phyloP scores from a whole-genome alignment of 1,284 basidiomycete species.

The Cutaneotrichosporon mucoides region DNA sequence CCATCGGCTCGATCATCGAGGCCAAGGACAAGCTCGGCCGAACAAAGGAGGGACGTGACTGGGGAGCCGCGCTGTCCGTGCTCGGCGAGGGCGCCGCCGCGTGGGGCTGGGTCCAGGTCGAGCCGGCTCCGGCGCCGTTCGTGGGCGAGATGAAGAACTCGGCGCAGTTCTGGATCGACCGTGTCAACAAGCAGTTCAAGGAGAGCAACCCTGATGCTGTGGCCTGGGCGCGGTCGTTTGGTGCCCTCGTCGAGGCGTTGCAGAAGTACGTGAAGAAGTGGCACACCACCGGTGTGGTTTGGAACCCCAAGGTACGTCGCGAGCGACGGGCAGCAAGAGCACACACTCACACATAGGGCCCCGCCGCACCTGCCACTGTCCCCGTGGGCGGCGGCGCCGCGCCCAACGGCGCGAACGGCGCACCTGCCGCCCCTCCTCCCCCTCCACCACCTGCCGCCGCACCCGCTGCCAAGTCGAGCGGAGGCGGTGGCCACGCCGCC shows the following conservation, averaged over 20 bases:
- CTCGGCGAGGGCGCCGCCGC: conserved; percentile 77
- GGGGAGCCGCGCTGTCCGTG: conserved; percentile 74
- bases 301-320: conserved; percentile 74
- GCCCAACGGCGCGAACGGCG: background rate
- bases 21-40: conserved; percentile 73
- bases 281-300: conserved; percentile 80
- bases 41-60: conserved; percentile 66
- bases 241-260: conserved; percentile 69
- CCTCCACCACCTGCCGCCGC: conserved; percentile 56
- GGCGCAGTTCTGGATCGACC: conserved; percentile 83
- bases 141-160: conserved; percentile 84
- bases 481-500: conserved; percentile 65
- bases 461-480: conserved; percentile 53
- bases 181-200: conserved; percentile 88
- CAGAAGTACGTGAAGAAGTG: conserved; percentile 80
- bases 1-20: conserved; percentile 70
- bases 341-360: conserved; percentile 6
- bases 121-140: conserved; percentile 63
- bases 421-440: conserved; percentile 15
- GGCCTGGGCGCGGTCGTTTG: conserved; percentile 79
- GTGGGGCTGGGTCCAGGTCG: conserved; percentile 89
- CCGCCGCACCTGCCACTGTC: conserved; percentile 11
- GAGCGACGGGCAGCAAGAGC: background rate
- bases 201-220: conserved; percentile 83
- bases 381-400: background rate